These are phyloP conservation scores for Peniophora sp. DNA, from an alignment of 1,284 basidiomycete species.

Conservation along the genomic window DNA sequence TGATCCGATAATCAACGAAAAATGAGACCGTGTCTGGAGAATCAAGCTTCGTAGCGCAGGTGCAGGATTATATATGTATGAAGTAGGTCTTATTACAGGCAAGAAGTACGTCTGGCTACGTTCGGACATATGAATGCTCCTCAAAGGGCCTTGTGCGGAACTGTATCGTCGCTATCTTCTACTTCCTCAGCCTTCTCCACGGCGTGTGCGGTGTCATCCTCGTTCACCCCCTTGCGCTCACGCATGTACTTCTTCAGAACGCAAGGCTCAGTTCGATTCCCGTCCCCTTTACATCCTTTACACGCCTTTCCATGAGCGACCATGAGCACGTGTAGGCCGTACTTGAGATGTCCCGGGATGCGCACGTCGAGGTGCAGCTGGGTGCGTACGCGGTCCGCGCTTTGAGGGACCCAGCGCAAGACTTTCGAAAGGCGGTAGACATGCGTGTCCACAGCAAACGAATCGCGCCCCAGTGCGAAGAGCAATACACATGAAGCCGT, in stretches of 20 bases:
- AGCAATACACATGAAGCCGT: conserved; percentile 72
- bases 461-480: conserved; percentile 67
- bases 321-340: conserved; percentile 65
- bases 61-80: too few species aligned
- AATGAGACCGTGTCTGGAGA: too few species aligned
- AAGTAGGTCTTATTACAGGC: too few species aligned
- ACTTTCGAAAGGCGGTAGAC: conserved; percentile 59
- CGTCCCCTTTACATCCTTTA: conserved; percentile 40
- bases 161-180: conserved; percentile 7
- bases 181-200: conserved; percentile 15
- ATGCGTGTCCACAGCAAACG: conserved; percentile 76
- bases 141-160: too few species aligned
- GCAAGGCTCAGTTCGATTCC: conserved; percentile 17
- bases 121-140: too few species aligned
- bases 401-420: conserved; percentile 65
- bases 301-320: conserved; percentile 56
- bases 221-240: conserved; percentile 11
- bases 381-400: conserved; percentile 53
- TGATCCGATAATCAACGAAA: too few species aligned
- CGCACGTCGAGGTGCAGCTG: conserved; percentile 65
- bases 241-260: conserved; percentile 23
- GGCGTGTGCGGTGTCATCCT: conserved; percentile 4
- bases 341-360: conserved; percentile 60
- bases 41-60: too few species aligned
- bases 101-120: too few species aligned